Evolutionary conservation across 306 rosid genomes (phyloP).

Genomic region (Trichosanthes truncata): DNA sequence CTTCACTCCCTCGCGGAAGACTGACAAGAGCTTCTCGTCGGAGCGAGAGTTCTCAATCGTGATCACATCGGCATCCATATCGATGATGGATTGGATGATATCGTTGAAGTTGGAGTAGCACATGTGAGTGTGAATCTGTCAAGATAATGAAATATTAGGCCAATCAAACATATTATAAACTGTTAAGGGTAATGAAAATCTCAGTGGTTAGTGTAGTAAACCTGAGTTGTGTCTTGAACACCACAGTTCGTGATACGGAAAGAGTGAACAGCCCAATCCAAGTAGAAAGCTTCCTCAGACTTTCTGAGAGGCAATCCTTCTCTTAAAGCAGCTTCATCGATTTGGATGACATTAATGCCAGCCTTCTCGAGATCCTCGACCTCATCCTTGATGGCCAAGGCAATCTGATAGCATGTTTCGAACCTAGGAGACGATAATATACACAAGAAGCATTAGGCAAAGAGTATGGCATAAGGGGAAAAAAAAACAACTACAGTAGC

Average conservation of each 20-base stretch:
- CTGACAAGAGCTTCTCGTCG: conserved; percentile 70
- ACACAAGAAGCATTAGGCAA: background rate
- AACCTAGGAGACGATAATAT: conserved; percentile 26
- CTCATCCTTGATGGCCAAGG: conserved; percentile 84
- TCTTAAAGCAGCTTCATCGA: conserved; percentile 85
- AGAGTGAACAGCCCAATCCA: conserved; percentile 82
- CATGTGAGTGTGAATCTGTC: conserved; percentile 88
- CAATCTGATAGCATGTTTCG: conserved; percentile 83
- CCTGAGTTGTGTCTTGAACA: conserved; percentile 70
- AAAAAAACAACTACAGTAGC: background rate
- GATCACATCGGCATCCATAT: conserved; percentile 88
- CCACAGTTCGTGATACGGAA: conserved; percentile 76
- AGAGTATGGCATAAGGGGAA: background rate
- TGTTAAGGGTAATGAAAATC: background rate
- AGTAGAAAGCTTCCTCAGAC: conserved; percentile 62
- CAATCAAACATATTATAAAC: background rate
- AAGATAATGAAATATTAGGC: background rate
- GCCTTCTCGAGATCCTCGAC: conserved; percentile 88
- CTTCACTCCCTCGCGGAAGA: conserved; percentile 75
- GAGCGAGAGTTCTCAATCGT: conserved; percentile 87
- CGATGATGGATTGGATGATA: conserved; percentile 72
- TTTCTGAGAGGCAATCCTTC: conserved; percentile 80
- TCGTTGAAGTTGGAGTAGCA: conserved; percentile 84
- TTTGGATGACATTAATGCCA: conserved; percentile 65
- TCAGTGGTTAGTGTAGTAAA: background rate